These are phyloP conservation scores for Periconia sp. DNA, from an alignment of 2,329 filamentous ascomycete species.

Conservation along the genomic window DNA sequence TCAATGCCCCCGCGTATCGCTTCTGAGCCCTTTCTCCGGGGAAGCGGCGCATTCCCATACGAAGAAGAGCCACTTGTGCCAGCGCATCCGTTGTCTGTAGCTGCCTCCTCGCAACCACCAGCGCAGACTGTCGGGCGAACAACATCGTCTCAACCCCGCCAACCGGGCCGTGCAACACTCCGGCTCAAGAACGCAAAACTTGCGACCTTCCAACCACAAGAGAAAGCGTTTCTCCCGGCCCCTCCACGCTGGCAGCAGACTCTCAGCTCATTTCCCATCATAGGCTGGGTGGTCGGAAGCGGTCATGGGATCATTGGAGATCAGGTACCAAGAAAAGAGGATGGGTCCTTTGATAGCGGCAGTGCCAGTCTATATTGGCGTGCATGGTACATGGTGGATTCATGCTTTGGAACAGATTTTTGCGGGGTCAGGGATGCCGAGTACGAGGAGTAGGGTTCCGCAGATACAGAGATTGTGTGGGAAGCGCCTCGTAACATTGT, in stretches of 20 bases:
- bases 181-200: constrained; percentile 45
- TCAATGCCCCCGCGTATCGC: constrained; percentile 31
- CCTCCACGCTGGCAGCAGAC: constrained; percentile 49
- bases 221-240: constrained; percentile 55
- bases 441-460: constrained; percentile 37
- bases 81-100: constrained; percentile 9
- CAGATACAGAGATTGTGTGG: not conserved
- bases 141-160: constrained; percentile 28
- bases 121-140: constrained; percentile 17
- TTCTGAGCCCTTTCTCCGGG: constrained; percentile 26
- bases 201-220: constrained; percentile 50
- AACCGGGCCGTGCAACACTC: constrained; percentile 29
- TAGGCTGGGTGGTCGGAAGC: constrained; percentile 50
- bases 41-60: constrained; percentile 30
- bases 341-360: constrained; percentile 79
- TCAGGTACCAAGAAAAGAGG: constrained; percentile 73
- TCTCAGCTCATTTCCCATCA: constrained; percentile 58
- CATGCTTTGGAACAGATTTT: constrained; percentile 63
- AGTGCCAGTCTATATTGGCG: constrained; percentile 66
- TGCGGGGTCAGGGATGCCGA: constrained; percentile 64
- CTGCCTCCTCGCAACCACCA: constrained; percentile 43
- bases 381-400: constrained; percentile 64
- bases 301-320: constrained; percentile 71
- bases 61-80: constrained; percentile 23
- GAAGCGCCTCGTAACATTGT: too few species aligned